Evolutionary conservation across 176 grass and related monocot species (phyloP).

Genomic region (Miscanthus lutarioriparius): DNA sequence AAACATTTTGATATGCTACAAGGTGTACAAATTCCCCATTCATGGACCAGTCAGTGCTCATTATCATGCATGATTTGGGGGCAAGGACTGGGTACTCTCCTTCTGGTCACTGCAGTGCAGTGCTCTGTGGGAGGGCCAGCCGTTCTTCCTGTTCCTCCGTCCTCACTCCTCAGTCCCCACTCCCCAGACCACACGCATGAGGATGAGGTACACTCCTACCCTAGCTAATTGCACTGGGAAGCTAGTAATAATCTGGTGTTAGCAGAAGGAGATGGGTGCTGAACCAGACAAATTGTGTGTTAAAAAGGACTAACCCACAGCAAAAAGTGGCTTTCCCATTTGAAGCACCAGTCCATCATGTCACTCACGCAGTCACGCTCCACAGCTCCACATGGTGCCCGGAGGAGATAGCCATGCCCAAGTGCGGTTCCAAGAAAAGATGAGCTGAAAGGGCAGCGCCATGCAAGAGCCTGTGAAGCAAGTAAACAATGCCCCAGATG

Average conservation of each 20-base stretch:
- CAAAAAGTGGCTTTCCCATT: conserved; percentile 36
- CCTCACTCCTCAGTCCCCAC: background rate
- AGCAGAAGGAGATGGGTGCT: conserved; percentile 17
- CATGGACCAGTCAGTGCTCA: conserved; percentile 27
- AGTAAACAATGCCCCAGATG: conserved; percentile 16
- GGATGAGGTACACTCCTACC: conserved; percentile 13
- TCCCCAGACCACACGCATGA: background rate
- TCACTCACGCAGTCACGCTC: background rate
- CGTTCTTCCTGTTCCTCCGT: conserved; percentile 1
- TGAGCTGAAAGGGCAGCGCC: conserved; percentile 23
- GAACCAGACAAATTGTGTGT: conserved; percentile 37
- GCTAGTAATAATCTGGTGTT: conserved; percentile 19
- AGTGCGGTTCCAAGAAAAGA: conserved; percentile 54
- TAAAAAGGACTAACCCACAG: conserved; percentile 29
- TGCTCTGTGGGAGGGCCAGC: background rate
- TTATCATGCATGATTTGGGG: conserved; percentile 24
- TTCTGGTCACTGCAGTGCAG: background rate
- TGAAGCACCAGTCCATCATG: conserved; percentile 38
- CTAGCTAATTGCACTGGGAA: conserved; percentile 6
- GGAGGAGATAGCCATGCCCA: background rate
- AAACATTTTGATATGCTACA: conserved; percentile 3
- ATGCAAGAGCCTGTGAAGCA: conserved; percentile 12
- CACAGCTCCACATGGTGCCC: background rate
- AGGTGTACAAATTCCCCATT: background rate
- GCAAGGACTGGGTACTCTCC: conserved; percentile 6